A percentile compares a stretch with the other conserved stretches of the same genome.
phyloP scores from a whole-genome alignment of 495 filamentous ascomycete species.

The Daldinia loculata region DNA sequence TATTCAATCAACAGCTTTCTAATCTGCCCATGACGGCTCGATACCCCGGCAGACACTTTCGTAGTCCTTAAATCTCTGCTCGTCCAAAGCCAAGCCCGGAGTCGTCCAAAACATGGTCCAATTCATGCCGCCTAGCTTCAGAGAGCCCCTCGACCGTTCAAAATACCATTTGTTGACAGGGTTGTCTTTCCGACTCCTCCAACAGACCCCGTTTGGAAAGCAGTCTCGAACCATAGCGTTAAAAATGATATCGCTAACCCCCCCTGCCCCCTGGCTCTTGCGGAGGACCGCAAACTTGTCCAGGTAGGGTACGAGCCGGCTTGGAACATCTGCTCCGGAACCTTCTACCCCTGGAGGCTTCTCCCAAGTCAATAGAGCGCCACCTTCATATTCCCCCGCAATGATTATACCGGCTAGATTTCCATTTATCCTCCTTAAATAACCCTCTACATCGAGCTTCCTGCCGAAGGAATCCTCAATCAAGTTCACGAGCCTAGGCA shows the following conservation, averaged over 20 bases:
- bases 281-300: constrained; percentile 98
- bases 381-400: constrained; percentile 96
- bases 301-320: constrained; percentile 84
- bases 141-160: constrained; percentile 82
- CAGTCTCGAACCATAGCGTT: constrained; percentile 91
- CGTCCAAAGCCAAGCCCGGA: constrained; percentile 59
- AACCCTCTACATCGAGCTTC: constrained; percentile 82
- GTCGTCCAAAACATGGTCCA: constrained; percentile 99
- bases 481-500: constrained; percentile 80
- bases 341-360: constrained; percentile 66
- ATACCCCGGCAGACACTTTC: constrained; percentile 81
- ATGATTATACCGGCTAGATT: constrained; percentile 90
- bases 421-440: constrained; percentile 77
- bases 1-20: constrained; percentile 66
- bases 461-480: constrained; percentile 95
- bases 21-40: constrained; percentile 84
- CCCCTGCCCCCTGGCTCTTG: constrained; percentile 86
- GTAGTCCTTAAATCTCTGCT: constrained; percentile 76
- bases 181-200: constrained; percentile 82
- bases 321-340: constrained; percentile 60
- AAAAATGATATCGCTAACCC: constrained; percentile 94
- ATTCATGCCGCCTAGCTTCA: constrained; percentile 76
- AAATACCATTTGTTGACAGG: constrained; percentile 97
- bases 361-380: constrained; percentile 96
- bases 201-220: constrained; percentile 82